These are phyloP conservation scores for Tillandsia fasciculata DNA, from an alignment of 176 grass and related monocot species.

Conservation along the genomic window DNA sequence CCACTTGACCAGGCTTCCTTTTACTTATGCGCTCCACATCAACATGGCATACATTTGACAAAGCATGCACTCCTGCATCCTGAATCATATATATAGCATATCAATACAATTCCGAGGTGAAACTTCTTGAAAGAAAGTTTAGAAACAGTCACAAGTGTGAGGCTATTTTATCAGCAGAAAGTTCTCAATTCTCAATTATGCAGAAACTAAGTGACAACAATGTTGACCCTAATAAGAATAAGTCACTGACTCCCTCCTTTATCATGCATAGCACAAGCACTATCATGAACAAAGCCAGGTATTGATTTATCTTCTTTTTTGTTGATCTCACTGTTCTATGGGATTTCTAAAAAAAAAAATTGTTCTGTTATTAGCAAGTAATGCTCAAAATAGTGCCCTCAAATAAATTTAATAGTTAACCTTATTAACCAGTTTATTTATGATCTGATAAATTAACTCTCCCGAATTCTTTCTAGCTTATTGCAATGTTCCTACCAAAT, in stretches of 20 bases:
- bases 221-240: neutral
- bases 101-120: neutral
- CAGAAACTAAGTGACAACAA: neutral
- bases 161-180: neutral
- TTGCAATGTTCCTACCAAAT: no score
- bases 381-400: no score
- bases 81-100: conserved; percentile 25
- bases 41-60: conserved; percentile 92
- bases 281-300: no score
- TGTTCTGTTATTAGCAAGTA: no score
- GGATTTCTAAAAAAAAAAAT: no score
- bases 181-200: neutral
- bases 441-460: neutral
- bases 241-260: no score
- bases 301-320: no score
- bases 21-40: conserved; percentile 95
- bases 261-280: no score
- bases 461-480: no score
- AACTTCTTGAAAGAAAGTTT: neutral
- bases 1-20: conserved; percentile 87
- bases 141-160: neutral
- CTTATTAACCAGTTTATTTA: neutral
- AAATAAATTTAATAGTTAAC: no score
- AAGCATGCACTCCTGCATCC: conserved; percentile 92
- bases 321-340: no score